Base-by-base conservation (phyloP, 2,329 filamentous ascomycete genomes). In the Trichoderma sp. region DNA sequence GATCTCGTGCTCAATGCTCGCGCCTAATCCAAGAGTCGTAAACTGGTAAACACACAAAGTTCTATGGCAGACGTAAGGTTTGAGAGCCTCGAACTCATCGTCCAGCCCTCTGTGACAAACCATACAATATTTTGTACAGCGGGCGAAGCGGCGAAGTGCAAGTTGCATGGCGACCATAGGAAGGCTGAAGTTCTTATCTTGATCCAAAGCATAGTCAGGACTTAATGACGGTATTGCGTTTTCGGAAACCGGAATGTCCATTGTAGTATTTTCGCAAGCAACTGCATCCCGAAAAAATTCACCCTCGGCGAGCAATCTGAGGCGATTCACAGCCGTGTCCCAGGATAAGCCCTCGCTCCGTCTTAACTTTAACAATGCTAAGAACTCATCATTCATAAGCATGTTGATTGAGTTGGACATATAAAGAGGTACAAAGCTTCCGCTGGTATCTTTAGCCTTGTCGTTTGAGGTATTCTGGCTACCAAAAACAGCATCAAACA, bases 21-120 rank as follows among this genome's bases (percentile, higher is more conserved):
- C 92, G 0, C 94, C 95, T 76, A 97, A 91, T 0, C 93, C 94
- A n/a, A 97, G 84, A 17, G 88, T 86, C 86, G 97, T 92, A 81
- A 96, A 97, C 78, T 98, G 95, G 77, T 93, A 97, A 4, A 97
- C 83, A 77, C 95, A 98, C 3, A 98, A 84, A 1, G 86, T 84
- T 13, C 88, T 87, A 26, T 88, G 88, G 81, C 95, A 98, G 58
- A 97, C 93, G 73, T 92, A 93, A 3, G 92, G 92, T 75, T 93
- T 93, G 72, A 94, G 83, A 2, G 91, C 88, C 76, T 91, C 88
- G 47, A 95, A 90, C 0, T 88, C 87, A 2, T 85, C 85, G 1
- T 87, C 80, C 43, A 93, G 86, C 74, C 87, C 91, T 74, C 88
- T 87, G 79, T 97, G 93, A 77, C 95, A 98, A 28, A 95, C 90